Base-by-base conservation (phyloP, 352 stramenopile genomes). In the Phytophthora vignae region DNA sequence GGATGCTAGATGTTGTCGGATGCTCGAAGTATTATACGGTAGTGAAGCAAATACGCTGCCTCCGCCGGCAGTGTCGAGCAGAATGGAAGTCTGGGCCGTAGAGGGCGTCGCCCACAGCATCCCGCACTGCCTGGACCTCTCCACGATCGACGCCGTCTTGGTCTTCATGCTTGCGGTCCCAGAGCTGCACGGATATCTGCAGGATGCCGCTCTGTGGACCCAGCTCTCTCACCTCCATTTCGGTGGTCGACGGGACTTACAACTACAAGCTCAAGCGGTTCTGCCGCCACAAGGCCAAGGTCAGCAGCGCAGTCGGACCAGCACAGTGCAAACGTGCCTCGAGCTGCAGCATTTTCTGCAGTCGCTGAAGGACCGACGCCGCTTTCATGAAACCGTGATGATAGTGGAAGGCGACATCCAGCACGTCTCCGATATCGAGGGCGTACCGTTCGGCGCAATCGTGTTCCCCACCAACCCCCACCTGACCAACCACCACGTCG, bases 401-500 rank as follows among this genome's bases (percentile, higher is more conserved):
- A 40, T 87, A 19, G 31, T 84, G 14, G 46, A 48, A 4, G 73
- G 61, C 6, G 69, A 87, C 55, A 76, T 85, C 40, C 60, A 61
- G 11, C 11, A 63, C 25, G 36, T 64, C 14, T 27, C 52, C 4
- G 52, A 58, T 17, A 71, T 87, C 33, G 53, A 74, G 52, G 68
- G 63, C 52, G 22, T 15, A 25, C 56, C 55, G 17, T 49, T 85
- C 15, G 82, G 88, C 46, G 79, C 66, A 14, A 77, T 90, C 46
- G 75, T 67, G n/a, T 90, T 90, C 63, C 78, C 83, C 10, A 83
- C 81, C 19, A 84, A 77, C 44, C 52, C 72, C 8, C 49, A 69
- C 17, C 49, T 90, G 49, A 59, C 56, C 1, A 87, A 83, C 60
- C 74, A 77, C 49, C 64, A 77, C 60, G 75, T 76, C 21, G 83